Evolutionary conservation across 2,329 filamentous ascomycete genomes (phyloP).

Genomic region (Aspergillus viridinutans): DNA sequence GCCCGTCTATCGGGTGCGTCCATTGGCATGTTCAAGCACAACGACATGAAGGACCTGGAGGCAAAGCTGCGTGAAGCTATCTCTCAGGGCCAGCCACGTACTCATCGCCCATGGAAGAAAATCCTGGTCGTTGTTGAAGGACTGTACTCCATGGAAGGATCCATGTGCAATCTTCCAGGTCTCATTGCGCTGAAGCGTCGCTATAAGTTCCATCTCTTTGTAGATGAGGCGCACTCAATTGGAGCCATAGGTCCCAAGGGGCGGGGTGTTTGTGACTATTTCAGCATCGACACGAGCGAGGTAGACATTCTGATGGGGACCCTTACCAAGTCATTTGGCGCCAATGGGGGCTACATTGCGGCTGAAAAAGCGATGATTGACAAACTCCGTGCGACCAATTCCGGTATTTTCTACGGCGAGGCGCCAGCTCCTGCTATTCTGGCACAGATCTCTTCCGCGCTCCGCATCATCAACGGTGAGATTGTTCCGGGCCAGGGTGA

Average conservation of each 20-base stretch:
- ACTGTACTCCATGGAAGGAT: constrained; percentile 98
- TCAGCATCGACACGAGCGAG: constrained; percentile 79
- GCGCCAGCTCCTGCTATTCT: constrained; percentile 82
- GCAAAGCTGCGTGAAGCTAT: constrained; percentile 83
- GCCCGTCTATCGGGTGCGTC: constrained; percentile 91
- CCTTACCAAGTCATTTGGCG: constrained; percentile 95
- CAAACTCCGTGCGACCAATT: constrained; percentile 81
- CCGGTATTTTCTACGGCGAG: constrained; percentile 82
- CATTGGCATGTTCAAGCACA: constrained; percentile 96
- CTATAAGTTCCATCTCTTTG: constrained; percentile 95
- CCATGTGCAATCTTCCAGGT: constrained; percentile 95
- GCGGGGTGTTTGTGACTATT: constrained; percentile 95
- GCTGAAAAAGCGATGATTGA: constrained; percentile 88
- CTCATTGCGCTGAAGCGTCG: constrained; percentile 81
- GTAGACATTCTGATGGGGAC: constrained; percentile 98
- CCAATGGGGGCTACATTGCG: constrained; percentile 93
- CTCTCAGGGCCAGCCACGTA: constrained; percentile 92
- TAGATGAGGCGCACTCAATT: constrained; percentile 95
- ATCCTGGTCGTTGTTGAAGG: constrained; percentile 95
- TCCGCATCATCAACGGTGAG: constrained; percentile 86
- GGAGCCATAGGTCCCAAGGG: constrained; percentile 85
- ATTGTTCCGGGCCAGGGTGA: constrained; percentile 86
- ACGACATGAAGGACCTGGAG: constrained; percentile 87
- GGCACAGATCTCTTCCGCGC: constrained; percentile 81
- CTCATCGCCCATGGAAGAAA: constrained; percentile 99